Evolutionary conservation across 2,329 filamentous ascomycete species (phyloP).

Genomic region (Amylocarpus encephaloides): DNA sequence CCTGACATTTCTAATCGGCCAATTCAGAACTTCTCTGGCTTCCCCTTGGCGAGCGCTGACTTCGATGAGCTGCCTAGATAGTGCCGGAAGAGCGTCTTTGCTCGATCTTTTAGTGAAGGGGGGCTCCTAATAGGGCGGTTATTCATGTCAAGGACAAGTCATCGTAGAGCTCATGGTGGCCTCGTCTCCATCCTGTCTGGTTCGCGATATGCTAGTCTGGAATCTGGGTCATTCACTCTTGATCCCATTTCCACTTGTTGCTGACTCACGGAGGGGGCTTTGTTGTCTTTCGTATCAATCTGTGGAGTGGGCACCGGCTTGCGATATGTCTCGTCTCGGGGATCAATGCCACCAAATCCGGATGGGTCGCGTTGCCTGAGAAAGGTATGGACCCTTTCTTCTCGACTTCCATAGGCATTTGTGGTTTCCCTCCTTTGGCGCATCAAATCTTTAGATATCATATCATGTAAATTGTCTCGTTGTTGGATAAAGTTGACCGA

Average conservation of each 20-base stretch:
- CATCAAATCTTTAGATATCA: constrained; percentile 57
- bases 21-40: no score
- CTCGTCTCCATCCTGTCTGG: no score
- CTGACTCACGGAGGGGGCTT: constrained; percentile 14
- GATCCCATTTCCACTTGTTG: constrained; percentile 13
- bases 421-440: constrained; percentile 46
- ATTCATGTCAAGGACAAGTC: neutral
- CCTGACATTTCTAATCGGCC: no score
- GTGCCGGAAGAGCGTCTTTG: no score
- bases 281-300: constrained; percentile 38
- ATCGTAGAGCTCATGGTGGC: no score
- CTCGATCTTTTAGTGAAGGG: no score
- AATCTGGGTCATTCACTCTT: constrained; percentile 2
- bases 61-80: no score
- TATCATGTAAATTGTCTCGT: constrained; percentile 58
- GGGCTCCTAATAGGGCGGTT: neutral
- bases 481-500: constrained; percentile 59
- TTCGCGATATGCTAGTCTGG: no score
- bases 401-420: constrained; percentile 44
- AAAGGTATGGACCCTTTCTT: constrained; percentile 71
- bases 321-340: constrained; percentile 39
- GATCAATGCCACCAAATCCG: constrained; percentile 18
- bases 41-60: no score
- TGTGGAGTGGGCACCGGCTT: constrained; percentile 40
- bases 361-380: constrained; percentile 59